Percentiles rank a stretch among this genome's conserved stretches.
These are phyloP conservation scores for Mucor saturninus DNA, from an alignment of 371 early-diverging fungal species.

Conservation along the genomic window DNA sequence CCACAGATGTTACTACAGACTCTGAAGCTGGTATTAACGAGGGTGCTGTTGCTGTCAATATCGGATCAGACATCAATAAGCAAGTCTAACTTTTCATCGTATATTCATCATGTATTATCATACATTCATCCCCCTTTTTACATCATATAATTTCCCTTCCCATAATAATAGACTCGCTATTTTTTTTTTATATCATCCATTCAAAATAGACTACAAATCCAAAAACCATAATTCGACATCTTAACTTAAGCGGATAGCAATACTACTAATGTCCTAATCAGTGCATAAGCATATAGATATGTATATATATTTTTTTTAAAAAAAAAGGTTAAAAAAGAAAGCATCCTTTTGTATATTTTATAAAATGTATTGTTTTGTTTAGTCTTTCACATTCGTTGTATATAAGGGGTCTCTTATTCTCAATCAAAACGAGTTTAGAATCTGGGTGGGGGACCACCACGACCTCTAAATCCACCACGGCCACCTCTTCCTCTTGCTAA, in stretches of 20 bases:
- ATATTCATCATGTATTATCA: neutral
- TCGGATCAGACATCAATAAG: conserved; percentile 4
- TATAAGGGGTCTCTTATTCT: neutral
- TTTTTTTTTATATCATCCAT: neutral
- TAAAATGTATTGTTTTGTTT: conserved; percentile 1
- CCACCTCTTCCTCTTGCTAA: conserved; percentile 56
- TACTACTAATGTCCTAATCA: neutral
- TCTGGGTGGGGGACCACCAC: conserved; percentile 38
- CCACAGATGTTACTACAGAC: neutral
- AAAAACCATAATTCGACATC: too few species aligned
- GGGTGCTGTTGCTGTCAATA: conserved; percentile 1
- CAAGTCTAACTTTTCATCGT: neutral
- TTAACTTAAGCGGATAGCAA: too few species aligned
- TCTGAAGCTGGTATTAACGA: neutral
- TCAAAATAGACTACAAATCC: too few species aligned
- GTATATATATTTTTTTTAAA: neutral
- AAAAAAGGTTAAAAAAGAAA: neutral
- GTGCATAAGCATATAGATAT: too few species aligned
- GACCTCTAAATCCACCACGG: conserved; percentile 53
- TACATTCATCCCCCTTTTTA: neutral
- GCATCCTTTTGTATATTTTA: conserved; percentile 1
- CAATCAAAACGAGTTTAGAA: conserved; percentile 27
- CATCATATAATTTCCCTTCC: neutral
- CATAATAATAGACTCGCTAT: too few species aligned
- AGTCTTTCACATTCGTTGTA: neutral